Evolutionary conservation across 306 rosid genomes (phyloP), one percentile per base, ranked within the genome.

Genomic region (Canavalia ensiformis): DNA sequence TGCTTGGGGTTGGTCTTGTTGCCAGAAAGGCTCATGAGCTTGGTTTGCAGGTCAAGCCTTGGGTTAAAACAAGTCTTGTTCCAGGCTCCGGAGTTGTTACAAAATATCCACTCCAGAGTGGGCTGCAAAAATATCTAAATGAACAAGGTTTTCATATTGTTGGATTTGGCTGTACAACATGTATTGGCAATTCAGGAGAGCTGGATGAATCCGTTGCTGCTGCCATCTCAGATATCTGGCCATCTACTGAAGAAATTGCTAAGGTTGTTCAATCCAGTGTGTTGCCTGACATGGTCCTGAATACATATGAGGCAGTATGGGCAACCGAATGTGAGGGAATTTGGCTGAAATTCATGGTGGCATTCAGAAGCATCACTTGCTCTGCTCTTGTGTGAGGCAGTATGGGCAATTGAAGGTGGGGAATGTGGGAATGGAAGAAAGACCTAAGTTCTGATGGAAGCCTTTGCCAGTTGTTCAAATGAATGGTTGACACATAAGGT

Each of bases 41-140:
- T 81, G 98, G 98, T 76, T 86, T 94, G 83, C 89, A 94, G 98
- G 97, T 94, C 82, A 92, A 92, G 80, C 98, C 98, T 69, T 92
- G 98, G 98, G 92, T 94, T 34, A 94, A 94, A 88, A 94, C 98
- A 65, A 94, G 98, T 89, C 98, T 94, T 89, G 98, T 97, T 31
- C 98, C 98, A 0, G 98, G 98, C 25, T 94, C 98, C 35, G 97
- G 98, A 65, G 98, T 94, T 70, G 98, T 89, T 44, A 94, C 97
- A 49, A 94, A 94, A 90, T 94, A 94, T 86, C 88, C 92, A 75
- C 94, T 84, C 33, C 86, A 94, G 79, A 94, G 98, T 81, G 98
- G 97, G 67, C 82, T 94, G 69, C 97, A 94, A 81, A 82, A 86
- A 33, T 87, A 91, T 83, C 86, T 94, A n/a, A 91, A 94, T 60